Base-by-base conservation (phyloP, 495 filamentous ascomycete genomes). In the Tuber borchii region DNA sequence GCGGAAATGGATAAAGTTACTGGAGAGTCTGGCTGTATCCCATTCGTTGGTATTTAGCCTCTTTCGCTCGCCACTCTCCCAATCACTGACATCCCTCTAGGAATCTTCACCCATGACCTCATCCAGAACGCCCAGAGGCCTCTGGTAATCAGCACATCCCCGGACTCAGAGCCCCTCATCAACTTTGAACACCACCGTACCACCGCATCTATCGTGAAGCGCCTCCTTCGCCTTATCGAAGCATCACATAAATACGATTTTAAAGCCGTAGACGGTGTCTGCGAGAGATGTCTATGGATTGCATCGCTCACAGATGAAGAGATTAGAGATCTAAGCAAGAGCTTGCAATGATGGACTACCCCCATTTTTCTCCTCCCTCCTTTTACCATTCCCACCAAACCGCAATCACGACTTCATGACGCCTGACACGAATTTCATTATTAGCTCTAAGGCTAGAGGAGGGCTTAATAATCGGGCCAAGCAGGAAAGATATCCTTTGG, bases 121-220 rank as follows among this genome's bases (percentile, higher is more conserved):
- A 93, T 97, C 46, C 96, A 94, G 84, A 99, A 98, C 83, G 90
- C 93, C 0, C 93, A 97, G 84, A 91, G 96, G 80, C 94, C 95
- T 22, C 87, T 87, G 31, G 87, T 89, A 81, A 88, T 91, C 86
- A 86, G 26, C 87, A 90, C 83, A 87, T 91, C 78, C 6, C 88
- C 89, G 73, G 88, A 88, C 20, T 88, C 87, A 22, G 92, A 93
- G 77, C 89, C 92, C 42, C 85, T 99, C 71, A 89, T 98, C 76
- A 99, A 99, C 83, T 98, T 98, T 83, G 96, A 98, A 84, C 90
- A 94, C 74, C 95, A 94, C 82, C 92, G 95, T 42, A 93, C 92
- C 26, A 90, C 93, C 40, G 96, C 96, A 2, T 88, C 89, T n/a
- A 93, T 98, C 75, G 92, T 98, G 75, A 98, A 99, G 87, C 95